Evolutionary conservation across 2,329 filamentous ascomycete genomes (phyloP).

Genomic region (Didymosphaeria variabile): DNA sequence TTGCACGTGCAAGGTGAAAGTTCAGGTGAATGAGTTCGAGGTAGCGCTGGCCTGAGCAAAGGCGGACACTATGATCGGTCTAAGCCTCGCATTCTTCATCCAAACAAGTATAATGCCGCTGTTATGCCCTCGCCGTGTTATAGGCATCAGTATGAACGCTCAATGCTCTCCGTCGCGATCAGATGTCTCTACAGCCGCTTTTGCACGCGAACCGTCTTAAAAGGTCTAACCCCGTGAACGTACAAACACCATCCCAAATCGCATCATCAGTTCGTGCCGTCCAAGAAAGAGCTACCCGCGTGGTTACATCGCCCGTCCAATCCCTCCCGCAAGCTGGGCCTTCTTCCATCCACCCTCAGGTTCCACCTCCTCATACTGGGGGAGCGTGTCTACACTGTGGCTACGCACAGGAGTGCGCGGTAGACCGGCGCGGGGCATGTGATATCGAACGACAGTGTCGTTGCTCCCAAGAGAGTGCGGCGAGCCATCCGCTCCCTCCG

Average conservation of each 20-base stretch:
- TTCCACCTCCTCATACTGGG: background rate
- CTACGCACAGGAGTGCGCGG: background rate
- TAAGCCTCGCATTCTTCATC: background rate
- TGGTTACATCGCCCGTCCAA: background rate
- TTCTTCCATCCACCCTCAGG: background rate
- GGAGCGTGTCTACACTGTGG: background rate
- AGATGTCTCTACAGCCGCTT: background rate
- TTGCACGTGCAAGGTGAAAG: too few relatives aligned
- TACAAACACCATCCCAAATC: background rate
- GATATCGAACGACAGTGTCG: background rate
- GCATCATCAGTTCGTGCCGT: background rate
- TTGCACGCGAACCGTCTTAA: background rate
- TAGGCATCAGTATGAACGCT: background rate
- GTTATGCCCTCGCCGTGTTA: background rate
- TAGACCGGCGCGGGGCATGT: background rate
- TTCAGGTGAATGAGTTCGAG: too few relatives aligned
- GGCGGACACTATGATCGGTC: too few relatives aligned
- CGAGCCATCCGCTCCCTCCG: background rate
- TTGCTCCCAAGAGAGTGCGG: background rate
- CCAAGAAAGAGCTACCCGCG: background rate
- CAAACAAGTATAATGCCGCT: background rate
- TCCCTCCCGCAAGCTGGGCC: background rate
- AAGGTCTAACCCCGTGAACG: background rate
- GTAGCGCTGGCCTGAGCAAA: too few relatives aligned
- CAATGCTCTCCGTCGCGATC: background rate